These are phyloP conservation scores for Penicillium sp. DNA, from an alignment of 2,329 filamentous ascomycete species.

Conservation along the genomic window DNA sequence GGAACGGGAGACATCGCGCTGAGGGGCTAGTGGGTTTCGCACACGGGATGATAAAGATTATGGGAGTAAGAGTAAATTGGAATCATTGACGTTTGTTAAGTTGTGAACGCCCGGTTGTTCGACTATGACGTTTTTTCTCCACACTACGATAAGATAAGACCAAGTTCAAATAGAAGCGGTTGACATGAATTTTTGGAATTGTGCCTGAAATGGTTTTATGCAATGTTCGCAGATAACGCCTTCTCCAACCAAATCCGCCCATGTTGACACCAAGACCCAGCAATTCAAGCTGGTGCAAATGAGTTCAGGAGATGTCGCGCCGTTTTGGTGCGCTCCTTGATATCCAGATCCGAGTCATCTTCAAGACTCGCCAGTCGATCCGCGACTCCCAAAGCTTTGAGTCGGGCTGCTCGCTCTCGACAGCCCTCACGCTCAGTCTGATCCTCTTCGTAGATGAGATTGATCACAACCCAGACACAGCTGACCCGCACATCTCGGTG, in stretches of 20 bases:
- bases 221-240: background rate
- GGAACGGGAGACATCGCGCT: slow-evolving; percentile 29
- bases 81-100: too few species aligned
- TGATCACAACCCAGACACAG: slow-evolving; percentile 77
- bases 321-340: slow-evolving; percentile 75
- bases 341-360: slow-evolving; percentile 70
- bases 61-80: background rate
- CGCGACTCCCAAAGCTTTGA: slow-evolving; percentile 67
- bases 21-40: background rate
- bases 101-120: too few species aligned
- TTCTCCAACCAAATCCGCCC: too few species aligned
- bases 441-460: slow-evolving; percentile 78
- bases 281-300: slow-evolving; percentile 5
- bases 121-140: slow-evolving; percentile 19
- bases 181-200: background rate
- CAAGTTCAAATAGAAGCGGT: too few species aligned
- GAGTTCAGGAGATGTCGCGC: slow-evolving; percentile 64
- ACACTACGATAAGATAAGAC: slow-evolving; percentile 7
- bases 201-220: slow-evolving; percentile 3
- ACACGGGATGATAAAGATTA: background rate
- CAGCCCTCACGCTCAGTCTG: slow-evolving; percentile 60
- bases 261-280: too few species aligned
- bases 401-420: slow-evolving; percentile 59
- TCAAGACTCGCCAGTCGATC: slow-evolving; percentile 58
- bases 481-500: slow-evolving; percentile 68